Percentiles rank a stretch among this genome's conserved stretches.
Conservation (phyloP, 208 protist genomes). For the Trypanosoma vivax region DNA sequence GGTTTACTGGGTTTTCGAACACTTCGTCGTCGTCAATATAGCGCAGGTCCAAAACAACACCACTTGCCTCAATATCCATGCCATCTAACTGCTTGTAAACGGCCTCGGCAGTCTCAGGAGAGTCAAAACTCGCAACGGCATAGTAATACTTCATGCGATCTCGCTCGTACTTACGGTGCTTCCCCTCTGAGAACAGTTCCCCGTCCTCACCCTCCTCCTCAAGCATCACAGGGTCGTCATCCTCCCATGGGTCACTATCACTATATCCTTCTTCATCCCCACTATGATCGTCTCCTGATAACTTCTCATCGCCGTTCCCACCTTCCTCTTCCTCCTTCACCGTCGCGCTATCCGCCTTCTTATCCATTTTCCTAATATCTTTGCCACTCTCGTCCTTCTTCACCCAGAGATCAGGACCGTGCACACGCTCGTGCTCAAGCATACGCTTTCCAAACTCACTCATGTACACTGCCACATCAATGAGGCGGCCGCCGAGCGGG, state of each 20-base stretch:
- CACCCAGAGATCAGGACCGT: conserved; percentile 84
- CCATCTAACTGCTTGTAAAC: conserved; percentile 95
- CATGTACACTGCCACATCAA: conserved; percentile 90
- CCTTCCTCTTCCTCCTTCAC: conserved; percentile 3
- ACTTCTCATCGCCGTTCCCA: conserved; percentile 2
- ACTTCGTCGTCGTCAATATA: conserved; percentile 94
- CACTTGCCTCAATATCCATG: conserved; percentile 93
- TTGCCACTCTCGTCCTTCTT: conserved; percentile 26
- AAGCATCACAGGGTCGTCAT: conserved; percentile 73
- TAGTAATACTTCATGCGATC: conserved; percentile 95
- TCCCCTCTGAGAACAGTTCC: conserved; percentile 86
- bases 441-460: conserved; percentile 93
- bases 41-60: conserved; percentile 93
- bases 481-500: conserved; percentile 88
- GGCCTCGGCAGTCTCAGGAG: conserved; percentile 74
- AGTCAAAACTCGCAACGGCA: conserved; percentile 95
- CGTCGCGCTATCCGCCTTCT: conserved; percentile 2
- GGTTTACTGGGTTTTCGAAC: conserved; percentile 62
- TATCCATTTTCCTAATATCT: background rate
- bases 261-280: conserved; percentile 14
- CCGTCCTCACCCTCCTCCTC: conserved; percentile 75
- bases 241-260: conserved; percentile 69
- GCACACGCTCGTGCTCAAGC: conserved; percentile 78
- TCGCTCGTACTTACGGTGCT: conserved; percentile 92
- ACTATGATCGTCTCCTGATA: conserved; percentile 8